Conservation (phyloP, 768 basidiomycete species). For the Pulveroboletus sp. region DNA sequence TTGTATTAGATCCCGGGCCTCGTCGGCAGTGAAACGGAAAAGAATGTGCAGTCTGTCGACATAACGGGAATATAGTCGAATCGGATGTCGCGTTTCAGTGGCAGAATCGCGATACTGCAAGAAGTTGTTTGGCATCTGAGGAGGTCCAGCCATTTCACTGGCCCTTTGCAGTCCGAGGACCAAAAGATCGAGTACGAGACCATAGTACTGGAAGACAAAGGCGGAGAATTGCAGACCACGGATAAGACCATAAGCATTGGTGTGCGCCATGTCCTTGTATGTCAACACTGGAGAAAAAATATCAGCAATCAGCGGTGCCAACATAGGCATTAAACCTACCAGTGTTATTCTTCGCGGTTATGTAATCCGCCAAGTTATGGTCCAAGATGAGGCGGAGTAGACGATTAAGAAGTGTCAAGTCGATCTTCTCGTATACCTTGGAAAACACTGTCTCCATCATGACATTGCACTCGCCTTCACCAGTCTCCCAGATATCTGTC, state of each 20-base stretch:
- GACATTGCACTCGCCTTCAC: constrained; percentile 96
- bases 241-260: constrained; percentile 95
- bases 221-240: constrained; percentile 98
- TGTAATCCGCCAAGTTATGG: constrained; percentile 98
- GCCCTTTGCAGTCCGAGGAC: constrained; percentile 97
- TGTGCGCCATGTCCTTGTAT: constrained; percentile 98
- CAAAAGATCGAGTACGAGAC: constrained; percentile 90
- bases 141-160: constrained; percentile 98
- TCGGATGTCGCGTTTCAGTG: constrained; percentile 97
- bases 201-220: constrained; percentile 99
- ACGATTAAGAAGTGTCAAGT: constrained; percentile 92
- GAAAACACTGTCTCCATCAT: constrained; percentile 98
- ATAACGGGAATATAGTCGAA: constrained; percentile 95
- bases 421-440: constrained; percentile 99
- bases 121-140: constrained; percentile 98
- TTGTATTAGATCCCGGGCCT: constrained; percentile 96
- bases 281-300: constrained; percentile 53
- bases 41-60: constrained; percentile 93
- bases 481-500: constrained; percentile 97
- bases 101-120: constrained; percentile 93
- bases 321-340: constrained; percentile 33
- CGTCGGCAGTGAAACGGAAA: constrained; percentile 97
- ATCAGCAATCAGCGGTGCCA: constrained; percentile 1
- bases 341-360: constrained; percentile 98
- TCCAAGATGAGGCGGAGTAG: constrained; percentile 94